phyloP scores from a whole-genome alignment of 352 stramenopile genomes.

The Globisporangium emineosum region DNA sequence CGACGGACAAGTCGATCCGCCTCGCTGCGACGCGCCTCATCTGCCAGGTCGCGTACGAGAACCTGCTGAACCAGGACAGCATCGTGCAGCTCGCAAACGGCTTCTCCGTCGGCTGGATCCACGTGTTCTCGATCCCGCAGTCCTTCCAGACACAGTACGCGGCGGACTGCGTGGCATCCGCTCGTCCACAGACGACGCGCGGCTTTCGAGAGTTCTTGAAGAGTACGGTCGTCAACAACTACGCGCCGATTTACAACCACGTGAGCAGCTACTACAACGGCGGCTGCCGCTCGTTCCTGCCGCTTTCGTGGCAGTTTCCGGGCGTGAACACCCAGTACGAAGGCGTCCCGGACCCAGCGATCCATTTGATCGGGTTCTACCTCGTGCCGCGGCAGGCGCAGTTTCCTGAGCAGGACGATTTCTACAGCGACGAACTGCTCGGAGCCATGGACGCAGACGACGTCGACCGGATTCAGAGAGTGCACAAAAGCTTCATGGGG shows the following conservation, averaged over 20 bases:
- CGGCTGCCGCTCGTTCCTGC: slow-evolving; percentile 40
- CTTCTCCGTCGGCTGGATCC: slow-evolving; percentile 50
- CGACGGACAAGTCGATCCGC: slow-evolving; percentile 39
- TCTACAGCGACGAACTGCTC: slow-evolving; percentile 45
- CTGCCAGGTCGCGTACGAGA: slow-evolving; percentile 54
- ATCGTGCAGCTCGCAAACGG: slow-evolving; percentile 26
- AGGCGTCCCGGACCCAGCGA: slow-evolving; percentile 37
- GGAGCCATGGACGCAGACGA: slow-evolving; percentile 28
- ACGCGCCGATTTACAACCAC: slow-evolving; percentile 32
- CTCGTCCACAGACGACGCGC: neutral
- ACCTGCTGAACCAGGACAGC: slow-evolving; percentile 32
- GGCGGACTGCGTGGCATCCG: neutral
- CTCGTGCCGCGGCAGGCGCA: slow-evolving; percentile 57
- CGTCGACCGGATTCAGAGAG: slow-evolving; percentile 24
- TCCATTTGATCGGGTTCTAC: slow-evolving; percentile 52
- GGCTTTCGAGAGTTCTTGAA: slow-evolving; percentile 30
- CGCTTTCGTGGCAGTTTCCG: slow-evolving; percentile 42
- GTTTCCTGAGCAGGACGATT: slow-evolving; percentile 52
- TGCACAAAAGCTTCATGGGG: slow-evolving; percentile 29
- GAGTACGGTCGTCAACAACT: slow-evolving; percentile 30
- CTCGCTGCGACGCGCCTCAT: slow-evolving; percentile 42
- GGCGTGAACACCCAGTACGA: slow-evolving; percentile 1
- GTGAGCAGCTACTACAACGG: slow-evolving; percentile 50
- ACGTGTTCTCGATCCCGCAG: slow-evolving; percentile 45
- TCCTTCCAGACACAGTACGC: slow-evolving; percentile 27